Evolutionary conservation across 1,284 basidiomycete genomes (phyloP).

Genomic region (Boletellus deceptivus): DNA sequence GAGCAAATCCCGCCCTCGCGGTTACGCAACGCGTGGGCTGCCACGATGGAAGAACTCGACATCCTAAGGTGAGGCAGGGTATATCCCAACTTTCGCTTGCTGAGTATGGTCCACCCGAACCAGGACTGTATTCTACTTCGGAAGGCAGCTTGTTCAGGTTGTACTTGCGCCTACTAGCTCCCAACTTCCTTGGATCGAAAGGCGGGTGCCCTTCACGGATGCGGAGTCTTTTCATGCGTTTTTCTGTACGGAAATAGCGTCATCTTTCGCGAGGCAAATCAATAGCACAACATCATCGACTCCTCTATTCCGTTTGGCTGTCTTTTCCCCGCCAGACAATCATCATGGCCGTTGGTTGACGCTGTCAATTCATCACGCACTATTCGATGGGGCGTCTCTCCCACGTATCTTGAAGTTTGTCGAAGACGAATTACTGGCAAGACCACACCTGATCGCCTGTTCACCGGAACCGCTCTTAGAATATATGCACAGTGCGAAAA

Average conservation of each 20-base stretch:
- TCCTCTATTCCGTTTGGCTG: slow-evolving; percentile 38
- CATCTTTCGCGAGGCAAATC: slow-evolving; percentile 34
- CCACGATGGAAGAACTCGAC: slow-evolving; percentile 33
- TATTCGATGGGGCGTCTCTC: slow-evolving; percentile 48
- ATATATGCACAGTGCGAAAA: slow-evolving; percentile 32
- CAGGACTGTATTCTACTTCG: slow-evolving; percentile 48
- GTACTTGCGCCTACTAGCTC: slow-evolving; percentile 32
- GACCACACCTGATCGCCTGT: slow-evolving; percentile 18
- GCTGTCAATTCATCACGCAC: slow-evolving; percentile 47
- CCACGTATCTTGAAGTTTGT: slow-evolving; percentile 40
- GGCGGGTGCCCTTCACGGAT: slow-evolving; percentile 12
- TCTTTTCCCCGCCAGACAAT: slow-evolving; percentile 23
- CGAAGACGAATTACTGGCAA: slow-evolving; percentile 34
- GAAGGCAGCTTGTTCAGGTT: slow-evolving; percentile 41
- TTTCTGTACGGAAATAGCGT: slow-evolving; percentile 36
- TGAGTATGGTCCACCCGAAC: not conserved
- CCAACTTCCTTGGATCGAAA: slow-evolving; percentile 31
- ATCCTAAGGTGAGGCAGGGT: slow-evolving; percentile 40
- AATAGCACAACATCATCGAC: slow-evolving; percentile 35
- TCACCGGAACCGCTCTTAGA: slow-evolving; percentile 34
- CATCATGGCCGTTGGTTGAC: slow-evolving; percentile 25
- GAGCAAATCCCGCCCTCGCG: slow-evolving; percentile 20
- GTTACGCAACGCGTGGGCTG: slow-evolving; percentile 39
- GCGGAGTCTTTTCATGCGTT: slow-evolving; percentile 27
- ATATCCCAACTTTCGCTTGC: not conserved